Conservation (phyloP, 179 eudicot genomes). For the Heliamphora ciliata region DNA sequence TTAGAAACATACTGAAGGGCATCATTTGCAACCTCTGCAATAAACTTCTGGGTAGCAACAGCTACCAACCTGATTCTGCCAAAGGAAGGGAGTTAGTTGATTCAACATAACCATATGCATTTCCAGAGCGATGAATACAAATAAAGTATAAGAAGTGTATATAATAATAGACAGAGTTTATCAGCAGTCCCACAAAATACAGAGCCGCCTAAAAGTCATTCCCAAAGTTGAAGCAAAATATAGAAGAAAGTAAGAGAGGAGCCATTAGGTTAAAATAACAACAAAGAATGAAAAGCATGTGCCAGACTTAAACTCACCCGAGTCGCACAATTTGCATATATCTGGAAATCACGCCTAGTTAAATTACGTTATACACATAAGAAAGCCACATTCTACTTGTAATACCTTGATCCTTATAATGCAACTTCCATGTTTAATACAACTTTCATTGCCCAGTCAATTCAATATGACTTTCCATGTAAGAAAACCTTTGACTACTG, state of each 20-base stretch:
- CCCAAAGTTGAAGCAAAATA: background rate
- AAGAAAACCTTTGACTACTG: too few relatives aligned
- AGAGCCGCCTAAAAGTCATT: background rate
- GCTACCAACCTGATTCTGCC: constrained; percentile 77
- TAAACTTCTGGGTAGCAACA: constrained; percentile 90
- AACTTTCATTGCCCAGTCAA: too few relatives aligned
- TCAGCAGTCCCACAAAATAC: background rate
- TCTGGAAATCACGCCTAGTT: background rate
- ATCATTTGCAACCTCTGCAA: constrained; percentile 80
- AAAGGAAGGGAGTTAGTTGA: background rate
- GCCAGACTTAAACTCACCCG: background rate
- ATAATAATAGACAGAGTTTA: background rate
- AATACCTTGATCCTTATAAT: too few relatives aligned
- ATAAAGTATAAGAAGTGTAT: background rate
- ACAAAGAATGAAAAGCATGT: background rate
- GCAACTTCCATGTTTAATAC: too few relatives aligned
- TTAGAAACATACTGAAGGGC: constrained; percentile 69
- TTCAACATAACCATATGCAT: background rate
- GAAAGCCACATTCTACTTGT: background rate
- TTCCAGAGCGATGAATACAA: background rate
- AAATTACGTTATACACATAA: background rate
- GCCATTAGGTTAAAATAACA: background rate
- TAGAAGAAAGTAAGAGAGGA: background rate
- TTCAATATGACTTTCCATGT: too few relatives aligned
- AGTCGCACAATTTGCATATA: background rate